Conservation (phyloP, 805 yeast genomes). For the Saccharomycopsis fibuligera region DNA sequence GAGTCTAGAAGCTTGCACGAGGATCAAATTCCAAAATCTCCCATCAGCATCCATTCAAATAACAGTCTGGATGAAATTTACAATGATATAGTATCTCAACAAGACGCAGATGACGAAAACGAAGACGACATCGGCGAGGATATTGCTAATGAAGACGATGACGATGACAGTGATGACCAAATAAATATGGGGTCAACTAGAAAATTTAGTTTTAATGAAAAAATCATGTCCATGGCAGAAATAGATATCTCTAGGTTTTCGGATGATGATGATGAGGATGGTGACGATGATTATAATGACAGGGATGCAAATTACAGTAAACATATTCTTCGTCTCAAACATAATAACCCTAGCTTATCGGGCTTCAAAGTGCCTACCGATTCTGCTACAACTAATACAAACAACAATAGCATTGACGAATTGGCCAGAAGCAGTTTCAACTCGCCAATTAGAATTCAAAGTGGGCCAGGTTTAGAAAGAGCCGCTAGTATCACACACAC, state of each 20-base stretch:
- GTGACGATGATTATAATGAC: conserved; percentile 1
- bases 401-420: background rate
- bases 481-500: no score
- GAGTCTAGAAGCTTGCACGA: background rate
- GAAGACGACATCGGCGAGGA: background rate
- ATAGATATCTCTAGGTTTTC: conserved; percentile 10
- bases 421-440: background rate
- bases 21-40: background rate
- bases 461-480: background rate
- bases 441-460: background rate
- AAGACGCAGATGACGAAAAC: background rate
- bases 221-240: conserved; percentile 9
- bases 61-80: background rate
- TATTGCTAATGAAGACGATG: background rate
- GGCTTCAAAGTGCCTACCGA: conserved; percentile 20
- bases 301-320: conserved; percentile 12
- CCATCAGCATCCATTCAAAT: background rate
- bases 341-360: conserved; percentile 23
- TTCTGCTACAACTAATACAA: background rate
- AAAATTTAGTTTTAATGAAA: conserved; percentile 13
- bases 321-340: conserved; percentile 22
- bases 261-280: conserved; percentile 4
- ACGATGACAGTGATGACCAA: background rate
- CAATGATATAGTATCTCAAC: background rate
- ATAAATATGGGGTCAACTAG: background rate